phyloP scores from a whole-genome alignment of 257 asterid species.

The Primulina huaijiensis region DNA sequence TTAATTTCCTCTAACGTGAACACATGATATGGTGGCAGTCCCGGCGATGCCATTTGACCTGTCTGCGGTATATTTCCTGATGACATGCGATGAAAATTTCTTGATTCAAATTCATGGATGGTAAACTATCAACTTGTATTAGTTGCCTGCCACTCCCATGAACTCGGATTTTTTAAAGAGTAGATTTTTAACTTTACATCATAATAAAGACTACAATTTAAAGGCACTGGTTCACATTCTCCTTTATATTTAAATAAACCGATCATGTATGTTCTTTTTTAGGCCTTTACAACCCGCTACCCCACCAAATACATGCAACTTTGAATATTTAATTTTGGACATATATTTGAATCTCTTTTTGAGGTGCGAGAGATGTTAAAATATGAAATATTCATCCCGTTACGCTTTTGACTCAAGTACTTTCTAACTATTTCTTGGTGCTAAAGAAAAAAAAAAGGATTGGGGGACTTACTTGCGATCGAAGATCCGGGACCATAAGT shows the following conservation, averaged over 20 bases:
- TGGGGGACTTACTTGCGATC: conserved; percentile 50
- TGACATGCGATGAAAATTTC: background rate
- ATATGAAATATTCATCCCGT: background rate
- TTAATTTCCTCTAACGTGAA: conserved; percentile 89
- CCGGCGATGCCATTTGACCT: conserved; percentile 73
- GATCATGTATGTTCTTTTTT: too few species aligned
- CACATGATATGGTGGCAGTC: conserved; percentile 85
- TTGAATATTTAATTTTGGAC: background rate
- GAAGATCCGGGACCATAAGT: conserved; percentile 42
- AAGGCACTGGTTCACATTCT: too few species aligned
- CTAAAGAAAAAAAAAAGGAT: conserved; percentile 7
- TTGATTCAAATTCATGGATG: background rate
- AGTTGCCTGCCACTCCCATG: too few species aligned
- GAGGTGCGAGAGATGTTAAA: background rate
- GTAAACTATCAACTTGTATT: background rate
- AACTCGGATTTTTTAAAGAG: too few species aligned
- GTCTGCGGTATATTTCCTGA: conserved; percentile 65
- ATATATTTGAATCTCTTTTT: background rate
- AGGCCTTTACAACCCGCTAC: too few species aligned
- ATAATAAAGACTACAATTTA: too few species aligned
- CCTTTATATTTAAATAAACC: too few species aligned
- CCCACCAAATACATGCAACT: background rate
- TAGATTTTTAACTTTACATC: too few species aligned
- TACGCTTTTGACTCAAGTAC: background rate
- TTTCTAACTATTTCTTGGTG: background rate